Evolutionary conservation across 768 basidiomycete species (phyloP).

Genomic region (Lentinula guzmanii): DNA sequence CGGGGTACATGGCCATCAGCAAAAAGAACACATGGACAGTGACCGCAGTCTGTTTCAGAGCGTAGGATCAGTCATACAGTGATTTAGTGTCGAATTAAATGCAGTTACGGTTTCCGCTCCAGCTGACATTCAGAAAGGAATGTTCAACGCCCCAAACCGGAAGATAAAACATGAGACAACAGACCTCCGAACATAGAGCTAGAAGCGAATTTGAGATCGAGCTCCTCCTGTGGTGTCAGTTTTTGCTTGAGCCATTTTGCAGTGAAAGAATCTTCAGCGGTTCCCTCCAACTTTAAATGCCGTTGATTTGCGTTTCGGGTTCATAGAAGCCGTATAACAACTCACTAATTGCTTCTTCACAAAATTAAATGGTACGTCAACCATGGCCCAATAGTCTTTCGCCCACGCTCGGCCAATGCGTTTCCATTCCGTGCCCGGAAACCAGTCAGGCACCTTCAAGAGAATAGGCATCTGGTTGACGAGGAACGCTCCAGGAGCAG

Average conservation of each 20-base stretch:
- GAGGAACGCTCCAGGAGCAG: slow-evolving; percentile 9
- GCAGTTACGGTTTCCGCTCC: slow-evolving; percentile 19
- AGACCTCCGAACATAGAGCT: slow-evolving; percentile 15
- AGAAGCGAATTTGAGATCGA: slow-evolving; percentile 14
- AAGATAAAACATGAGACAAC: neutral
- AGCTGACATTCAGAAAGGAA: slow-evolving; percentile 6
- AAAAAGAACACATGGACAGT: slow-evolving; percentile 12
- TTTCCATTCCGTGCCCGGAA: slow-evolving; percentile 34
- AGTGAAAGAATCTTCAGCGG: slow-evolving; percentile 11
- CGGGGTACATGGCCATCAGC: slow-evolving; percentile 12
- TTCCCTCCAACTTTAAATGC: slow-evolving; percentile 8
- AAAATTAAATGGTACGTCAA: slow-evolving; percentile 24
- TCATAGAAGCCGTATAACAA: neutral
- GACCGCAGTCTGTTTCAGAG: slow-evolving; percentile 7
- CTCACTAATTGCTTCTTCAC: slow-evolving; percentile 30
- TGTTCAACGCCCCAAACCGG: neutral
- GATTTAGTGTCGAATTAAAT: neutral
- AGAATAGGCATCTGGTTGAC: slow-evolving; percentile 20
- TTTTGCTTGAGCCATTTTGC: slow-evolving; percentile 9
- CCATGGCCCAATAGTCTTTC: slow-evolving; percentile 22
- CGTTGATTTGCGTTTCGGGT: neutral
- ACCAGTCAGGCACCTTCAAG: slow-evolving; percentile 28
- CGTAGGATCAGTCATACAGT: neutral
- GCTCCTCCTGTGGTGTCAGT: slow-evolving; percentile 8
- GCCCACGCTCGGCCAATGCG: slow-evolving; percentile 23